Conservation (phyloP, 306 rosid species). For the Hylodesmum podocarpum region DNA sequence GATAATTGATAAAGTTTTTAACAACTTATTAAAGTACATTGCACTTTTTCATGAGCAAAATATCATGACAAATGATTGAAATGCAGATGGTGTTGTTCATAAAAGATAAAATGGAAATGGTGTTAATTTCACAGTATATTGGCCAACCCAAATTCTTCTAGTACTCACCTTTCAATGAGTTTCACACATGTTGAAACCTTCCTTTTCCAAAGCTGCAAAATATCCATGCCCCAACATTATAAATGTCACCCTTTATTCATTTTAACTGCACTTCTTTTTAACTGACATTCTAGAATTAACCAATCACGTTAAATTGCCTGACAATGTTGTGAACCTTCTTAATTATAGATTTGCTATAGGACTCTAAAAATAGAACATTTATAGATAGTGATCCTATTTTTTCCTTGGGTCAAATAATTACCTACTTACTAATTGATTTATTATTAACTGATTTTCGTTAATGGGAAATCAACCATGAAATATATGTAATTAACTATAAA, state of each 20-base stretch:
- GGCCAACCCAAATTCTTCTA: conserved; percentile 14
- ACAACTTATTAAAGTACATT: conserved; percentile 38
- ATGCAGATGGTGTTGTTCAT: neutral
- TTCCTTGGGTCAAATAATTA: neutral
- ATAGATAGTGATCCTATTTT: neutral
- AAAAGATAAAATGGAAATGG: neutral
- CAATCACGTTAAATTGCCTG: neutral
- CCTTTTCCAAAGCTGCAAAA: conserved; percentile 25
- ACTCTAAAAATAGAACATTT: neutral
- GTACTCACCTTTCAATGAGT: conserved; percentile 16
- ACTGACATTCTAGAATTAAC: neutral
- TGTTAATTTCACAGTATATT: conserved; percentile 23
- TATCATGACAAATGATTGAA: conserved; percentile 32
- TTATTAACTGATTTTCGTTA: neutral
- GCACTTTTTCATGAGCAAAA: conserved; percentile 21
- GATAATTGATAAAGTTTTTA: conserved; percentile 24
- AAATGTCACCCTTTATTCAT: neutral
- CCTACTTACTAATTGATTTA: neutral
- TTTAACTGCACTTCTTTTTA: neutral
- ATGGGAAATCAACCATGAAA: neutral
- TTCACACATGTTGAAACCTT: neutral
- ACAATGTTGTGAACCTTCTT: neutral
- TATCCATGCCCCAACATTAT: neutral
- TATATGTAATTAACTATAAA: neutral
- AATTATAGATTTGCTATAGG: neutral